Evolutionary conservation across 2,329 filamentous ascomycete species (phyloP).

Genomic region (Scytalidium lignicola): DNA sequence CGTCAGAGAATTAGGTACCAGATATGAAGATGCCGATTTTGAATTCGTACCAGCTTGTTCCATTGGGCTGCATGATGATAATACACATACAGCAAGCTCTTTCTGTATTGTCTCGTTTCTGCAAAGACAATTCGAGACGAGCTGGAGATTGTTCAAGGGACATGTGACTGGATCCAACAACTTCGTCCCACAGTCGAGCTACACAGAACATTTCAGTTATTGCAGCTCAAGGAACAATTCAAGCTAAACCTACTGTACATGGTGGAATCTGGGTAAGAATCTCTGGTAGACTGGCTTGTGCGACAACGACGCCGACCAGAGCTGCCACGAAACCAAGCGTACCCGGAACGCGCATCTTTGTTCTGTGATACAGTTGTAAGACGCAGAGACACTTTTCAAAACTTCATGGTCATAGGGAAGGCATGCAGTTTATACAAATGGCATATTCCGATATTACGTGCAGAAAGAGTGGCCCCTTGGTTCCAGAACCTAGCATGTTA

Average conservation of each 20-base stretch:
- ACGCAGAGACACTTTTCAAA: neutral
- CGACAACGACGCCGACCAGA: neutral
- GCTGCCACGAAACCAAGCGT: neutral
- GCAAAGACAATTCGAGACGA: constrained; percentile 12
- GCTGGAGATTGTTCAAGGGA: neutral
- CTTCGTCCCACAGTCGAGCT: neutral
- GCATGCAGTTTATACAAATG: neutral
- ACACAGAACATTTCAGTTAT: neutral
- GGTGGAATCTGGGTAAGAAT: constrained; percentile 1
- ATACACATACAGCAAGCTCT: constrained; percentile 7
- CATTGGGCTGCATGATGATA: constrained; percentile 7
- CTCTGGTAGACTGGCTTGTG: neutral
- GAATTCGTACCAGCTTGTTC: constrained; percentile 12
- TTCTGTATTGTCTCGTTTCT: constrained; percentile 9
- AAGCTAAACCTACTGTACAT: constrained; percentile 1
- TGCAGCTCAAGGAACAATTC: neutral
- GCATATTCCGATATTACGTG: neutral
- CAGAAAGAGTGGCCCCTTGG: neutral
- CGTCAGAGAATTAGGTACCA: too few relatives aligned
- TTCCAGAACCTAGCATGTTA: neutral
- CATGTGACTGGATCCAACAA: neutral
- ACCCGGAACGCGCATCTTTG: constrained; percentile 2
- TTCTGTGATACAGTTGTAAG: neutral
- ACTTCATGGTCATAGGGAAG: neutral
- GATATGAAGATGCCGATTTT: too few relatives aligned